A percentile compares a stretch with the other conserved stretches of the same genome.
These are phyloP conservation scores for Neurospora sp. DNA, from an alignment of 495 filamentous ascomycete genomes.

Conservation along the genomic window DNA sequence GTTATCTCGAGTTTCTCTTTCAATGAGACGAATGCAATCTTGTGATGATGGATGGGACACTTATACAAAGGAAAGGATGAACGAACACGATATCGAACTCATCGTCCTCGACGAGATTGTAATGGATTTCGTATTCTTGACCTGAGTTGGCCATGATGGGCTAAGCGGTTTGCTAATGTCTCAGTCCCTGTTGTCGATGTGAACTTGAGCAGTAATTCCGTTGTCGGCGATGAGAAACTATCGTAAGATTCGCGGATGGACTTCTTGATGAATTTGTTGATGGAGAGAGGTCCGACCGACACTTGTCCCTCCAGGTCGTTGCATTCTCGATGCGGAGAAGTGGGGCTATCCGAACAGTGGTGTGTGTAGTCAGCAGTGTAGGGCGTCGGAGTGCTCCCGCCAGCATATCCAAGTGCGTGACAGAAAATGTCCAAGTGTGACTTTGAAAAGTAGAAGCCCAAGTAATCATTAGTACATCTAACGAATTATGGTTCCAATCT, in stretches of 20 bases:
- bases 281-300: not conserved
- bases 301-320: not conserved
- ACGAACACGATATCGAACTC: conserved; percentile 40
- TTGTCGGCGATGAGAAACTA: not conserved
- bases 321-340: not conserved
- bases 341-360: not conserved
- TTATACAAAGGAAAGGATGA: not conserved
- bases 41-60: not conserved
- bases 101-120: conserved; percentile 31
- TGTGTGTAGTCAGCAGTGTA: not conserved
- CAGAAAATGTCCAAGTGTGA: not conserved
- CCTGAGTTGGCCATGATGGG: not conserved
- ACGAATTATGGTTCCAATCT: not conserved
- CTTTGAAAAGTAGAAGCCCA: not conserved
- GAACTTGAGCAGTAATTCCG: not conserved
- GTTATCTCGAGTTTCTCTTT: not conserved
- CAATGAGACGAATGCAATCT: not conserved
- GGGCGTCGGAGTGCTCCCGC: too few species aligned
- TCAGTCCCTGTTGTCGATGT: not conserved
- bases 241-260: not conserved
- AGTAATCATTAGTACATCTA: not conserved
- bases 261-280: not conserved
- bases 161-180: not conserved
- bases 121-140: conserved; percentile 6
- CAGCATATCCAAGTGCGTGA: not conserved